A percentile compares a stretch with the other conserved stretches of the same genome.
phyloP scores from a whole-genome alignment of 2,329 filamentous ascomycete genomes.

The Orbilia quercus region DNA sequence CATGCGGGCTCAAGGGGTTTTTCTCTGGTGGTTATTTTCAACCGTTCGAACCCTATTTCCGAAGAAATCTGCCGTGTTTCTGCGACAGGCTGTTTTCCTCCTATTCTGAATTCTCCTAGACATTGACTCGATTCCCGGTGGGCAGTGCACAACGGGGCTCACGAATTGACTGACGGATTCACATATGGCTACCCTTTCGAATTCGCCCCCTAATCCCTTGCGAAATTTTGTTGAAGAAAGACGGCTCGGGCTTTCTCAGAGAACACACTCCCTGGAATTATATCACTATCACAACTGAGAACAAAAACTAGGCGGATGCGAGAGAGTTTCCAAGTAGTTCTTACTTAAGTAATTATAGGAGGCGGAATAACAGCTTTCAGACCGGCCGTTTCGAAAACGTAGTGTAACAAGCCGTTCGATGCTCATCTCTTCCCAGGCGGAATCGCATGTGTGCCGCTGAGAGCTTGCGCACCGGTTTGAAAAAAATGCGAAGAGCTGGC shows the following conservation, averaged over 20 bases:
- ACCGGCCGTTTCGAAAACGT: slow-evolving; percentile 13
- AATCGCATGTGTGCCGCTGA: slow-evolving; percentile 1
- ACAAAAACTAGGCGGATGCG: neutral
- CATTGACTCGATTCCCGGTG: slow-evolving; percentile 19
- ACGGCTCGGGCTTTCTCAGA: slow-evolving; percentile 45
- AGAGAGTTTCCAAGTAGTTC: neutral
- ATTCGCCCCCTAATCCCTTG: slow-evolving; percentile 10
- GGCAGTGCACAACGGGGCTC: slow-evolving; percentile 18
- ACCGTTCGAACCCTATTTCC: slow-evolving; percentile 51
- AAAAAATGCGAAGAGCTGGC: neutral
- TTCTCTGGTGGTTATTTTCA: slow-evolving; percentile 36
- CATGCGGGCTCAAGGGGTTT: slow-evolving; percentile 54
- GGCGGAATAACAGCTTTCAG: slow-evolving; percentile 10
- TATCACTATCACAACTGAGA: slow-evolving; percentile 47
- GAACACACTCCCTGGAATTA: slow-evolving; percentile 12
- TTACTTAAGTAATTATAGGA: neutral
- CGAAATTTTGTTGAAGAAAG: slow-evolving; percentile 27
- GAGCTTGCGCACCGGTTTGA: neutral
- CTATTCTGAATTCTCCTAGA: slow-evolving; percentile 23
- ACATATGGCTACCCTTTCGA: slow-evolving; percentile 28
- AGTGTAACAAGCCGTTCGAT: slow-evolving; percentile 6
- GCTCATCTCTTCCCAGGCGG: neutral
- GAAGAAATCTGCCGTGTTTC: slow-evolving; percentile 54
- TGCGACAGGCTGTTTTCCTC: slow-evolving; percentile 30
- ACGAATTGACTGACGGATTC: slow-evolving; percentile 14